Conservation (phyloP, 1,284 basidiomycete species). For the Sanghuangporus baumii region DNA sequence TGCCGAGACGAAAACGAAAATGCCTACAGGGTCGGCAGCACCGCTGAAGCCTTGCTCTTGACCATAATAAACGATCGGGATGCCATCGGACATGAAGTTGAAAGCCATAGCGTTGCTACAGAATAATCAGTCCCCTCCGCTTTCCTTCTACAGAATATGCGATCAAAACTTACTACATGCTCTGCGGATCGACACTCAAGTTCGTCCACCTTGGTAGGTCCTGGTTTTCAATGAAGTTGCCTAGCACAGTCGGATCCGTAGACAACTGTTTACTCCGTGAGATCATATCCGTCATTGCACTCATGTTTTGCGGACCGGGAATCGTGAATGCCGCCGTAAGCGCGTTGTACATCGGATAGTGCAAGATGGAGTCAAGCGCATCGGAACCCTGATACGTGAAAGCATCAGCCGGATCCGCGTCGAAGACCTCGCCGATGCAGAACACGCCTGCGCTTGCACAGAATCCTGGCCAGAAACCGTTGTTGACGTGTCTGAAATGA, state of each 20-base stretch:
- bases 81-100: slow-evolving; percentile 63
- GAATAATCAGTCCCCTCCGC: slow-evolving; percentile 4
- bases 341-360: slow-evolving; percentile 69
- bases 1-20: neutral
- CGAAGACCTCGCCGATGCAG: slow-evolving; percentile 79
- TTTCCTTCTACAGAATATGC: neutral
- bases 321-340: slow-evolving; percentile 58
- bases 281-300: slow-evolving; percentile 49
- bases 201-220: slow-evolving; percentile 74
- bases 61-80: slow-evolving; percentile 80
- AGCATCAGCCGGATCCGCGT: slow-evolving; percentile 40
- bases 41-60: slow-evolving; percentile 68
- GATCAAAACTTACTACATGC: slow-evolving; percentile 42
- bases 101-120: slow-evolving; percentile 62
- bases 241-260: slow-evolving; percentile 43
- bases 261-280: slow-evolving; percentile 47
- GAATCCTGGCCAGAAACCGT: slow-evolving; percentile 66
- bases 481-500: slow-evolving; percentile 49
- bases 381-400: slow-evolving; percentile 43
- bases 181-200: slow-evolving; percentile 55
- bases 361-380: slow-evolving; percentile 57
- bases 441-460: slow-evolving; percentile 70
- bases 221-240: slow-evolving; percentile 84
- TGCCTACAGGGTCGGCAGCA: slow-evolving; percentile 50
- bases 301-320: slow-evolving; percentile 58